Base-by-base conservation (phyloP, 225 moss, liverwort and hornwort genomes). In the Sphagnum tenellum region DNA sequence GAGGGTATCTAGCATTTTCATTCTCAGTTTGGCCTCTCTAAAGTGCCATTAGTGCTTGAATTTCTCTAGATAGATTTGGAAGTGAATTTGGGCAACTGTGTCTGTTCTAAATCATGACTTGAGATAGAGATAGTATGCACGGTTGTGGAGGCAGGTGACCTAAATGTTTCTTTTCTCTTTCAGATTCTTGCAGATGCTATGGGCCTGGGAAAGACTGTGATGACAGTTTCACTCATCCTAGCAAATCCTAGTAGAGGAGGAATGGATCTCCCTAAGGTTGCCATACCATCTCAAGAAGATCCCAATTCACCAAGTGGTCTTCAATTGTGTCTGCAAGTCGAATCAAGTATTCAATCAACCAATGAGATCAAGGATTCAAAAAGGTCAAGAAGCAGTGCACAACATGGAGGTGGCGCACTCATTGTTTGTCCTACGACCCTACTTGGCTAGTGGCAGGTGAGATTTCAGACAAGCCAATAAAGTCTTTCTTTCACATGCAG, bases 171-270 rank as follows among this genome's bases (percentile, higher is more conserved):
- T 29, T 29, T 29, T 29, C 29, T 29, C 29, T 29, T 13, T 50
- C 93, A 93, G 93, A 94, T 94, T 71, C 77, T 94, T 69, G 90
- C 90, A 63, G 93, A 94, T 82, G 90, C 93, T 11, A 94, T 94
- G 90, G 93, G 90, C 56, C 72, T 94, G 71, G 93, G 93, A n/a
- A 94, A 94, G 66, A 94, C 93, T 9, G 90, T 94, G 63, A 94
- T 94, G 93, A 84, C 69, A 7, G 90, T 94, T 72, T 78, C 93
- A 61, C 70, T 85, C 49, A 66, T 94, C 10, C 63, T 88, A 61
- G 73, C 90, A 62, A 84, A 80, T 73, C 86, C 81, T 75, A 86
- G 86, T 46, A 81, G 66, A 79, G 90, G 93, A 56, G 90, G 90
- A 67, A 5, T 72, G 56, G 54, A 66, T 69, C 55, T 78, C 63